Base-by-base conservation (phyloP, 257 asterid species). In the Fraxinus americana region DNA sequence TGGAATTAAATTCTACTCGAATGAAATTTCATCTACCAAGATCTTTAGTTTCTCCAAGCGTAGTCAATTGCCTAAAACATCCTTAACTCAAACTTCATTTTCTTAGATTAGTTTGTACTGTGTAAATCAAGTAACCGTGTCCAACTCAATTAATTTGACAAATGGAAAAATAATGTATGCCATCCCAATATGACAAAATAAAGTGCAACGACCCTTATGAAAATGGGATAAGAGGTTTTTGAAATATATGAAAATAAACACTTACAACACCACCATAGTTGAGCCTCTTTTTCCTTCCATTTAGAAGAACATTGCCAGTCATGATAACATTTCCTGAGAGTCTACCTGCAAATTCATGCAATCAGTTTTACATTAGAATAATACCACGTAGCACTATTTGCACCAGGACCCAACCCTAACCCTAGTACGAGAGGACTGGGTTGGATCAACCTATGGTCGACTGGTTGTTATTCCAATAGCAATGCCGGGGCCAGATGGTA, bases 231-330 rank as follows among this genome's bases (percentile, higher is more conserved):
- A 4, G 19, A 52, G 7, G 1, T 52, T 1, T 17, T 70, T n/a
- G 19, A 38, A 13, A 45, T 21, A 27, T 5, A 72, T 13, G 45
- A 19, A 29, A 7, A 34, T 45, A 12, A 13, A 23, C 0, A 85
- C 94, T 88, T 86, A 94, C 98, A 38, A 82, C 80, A 77, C 78
- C 85, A 21, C 92, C 94, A 67, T 86, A 82, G 38, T 77, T 77
- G 35, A 86, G 91, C 30, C 79, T 85, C 43, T 68, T 85, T 79
- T 89, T 91, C 82, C 76, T 90, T 11, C 97, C 98, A 74, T 91
- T 92, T 11, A 91, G 88, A 43, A 84, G 79, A 72, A 92, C 84
- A 78, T 83, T 79, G 14, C 97, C 97, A 6, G 89, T 87, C 92
- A 87, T 85, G 5, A 91, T 85, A 6, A 92, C 94, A 81, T 90